Percentiles rank a stretch among this genome's conserved stretches.
Conservation (phyloP, 768 basidiomycete species). For the Mycena latifolia region DNA sequence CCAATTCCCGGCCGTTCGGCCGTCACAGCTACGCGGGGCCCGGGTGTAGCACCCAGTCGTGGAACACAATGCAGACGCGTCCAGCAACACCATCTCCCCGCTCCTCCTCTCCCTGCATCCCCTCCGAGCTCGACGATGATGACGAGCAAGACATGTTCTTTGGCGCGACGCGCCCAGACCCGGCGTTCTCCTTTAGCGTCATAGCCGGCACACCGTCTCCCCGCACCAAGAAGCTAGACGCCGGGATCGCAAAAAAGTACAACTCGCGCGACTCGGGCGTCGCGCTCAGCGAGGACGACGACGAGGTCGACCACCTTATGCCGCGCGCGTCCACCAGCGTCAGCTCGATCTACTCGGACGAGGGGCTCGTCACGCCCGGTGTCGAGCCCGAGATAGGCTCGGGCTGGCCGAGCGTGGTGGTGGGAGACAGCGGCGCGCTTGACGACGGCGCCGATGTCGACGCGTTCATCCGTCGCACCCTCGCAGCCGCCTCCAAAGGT, state of each 20-base stretch:
- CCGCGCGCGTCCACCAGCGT: conserved; percentile 73
- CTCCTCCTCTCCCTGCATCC: conserved; percentile 57
- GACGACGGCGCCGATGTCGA: conserved; percentile 67
- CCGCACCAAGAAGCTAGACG: conserved; percentile 50
- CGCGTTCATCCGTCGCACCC: conserved; percentile 78
- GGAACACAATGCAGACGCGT: conserved; percentile 57
- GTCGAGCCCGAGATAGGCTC: conserved; percentile 64
- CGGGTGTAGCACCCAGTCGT: conserved; percentile 48
- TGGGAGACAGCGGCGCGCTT: conserved; percentile 53
- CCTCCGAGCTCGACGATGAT: conserved; percentile 43
- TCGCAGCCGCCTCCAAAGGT: conserved; percentile 69
- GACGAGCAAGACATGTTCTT: conserved; percentile 73
- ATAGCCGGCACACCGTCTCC: conserved; percentile 71
- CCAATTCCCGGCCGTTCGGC: conserved; percentile 46
- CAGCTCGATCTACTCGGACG: conserved; percentile 71
- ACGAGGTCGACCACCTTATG: conserved; percentile 58
- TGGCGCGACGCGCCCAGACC: conserved; percentile 55
- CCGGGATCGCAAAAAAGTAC: conserved; percentile 73
- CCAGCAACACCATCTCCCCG: conserved; percentile 59
- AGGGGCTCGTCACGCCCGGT: conserved; percentile 80
- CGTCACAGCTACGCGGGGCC: conserved; percentile 78
- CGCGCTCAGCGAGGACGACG: conserved; percentile 74
- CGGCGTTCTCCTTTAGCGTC: conserved; percentile 68
- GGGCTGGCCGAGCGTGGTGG: conserved; percentile 70
- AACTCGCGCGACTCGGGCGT: conserved; percentile 78